These are phyloP conservation scores for Isabelozyma heimii DNA, from an alignment of 805 yeast genomes.

Conservation along the genomic window DNA sequence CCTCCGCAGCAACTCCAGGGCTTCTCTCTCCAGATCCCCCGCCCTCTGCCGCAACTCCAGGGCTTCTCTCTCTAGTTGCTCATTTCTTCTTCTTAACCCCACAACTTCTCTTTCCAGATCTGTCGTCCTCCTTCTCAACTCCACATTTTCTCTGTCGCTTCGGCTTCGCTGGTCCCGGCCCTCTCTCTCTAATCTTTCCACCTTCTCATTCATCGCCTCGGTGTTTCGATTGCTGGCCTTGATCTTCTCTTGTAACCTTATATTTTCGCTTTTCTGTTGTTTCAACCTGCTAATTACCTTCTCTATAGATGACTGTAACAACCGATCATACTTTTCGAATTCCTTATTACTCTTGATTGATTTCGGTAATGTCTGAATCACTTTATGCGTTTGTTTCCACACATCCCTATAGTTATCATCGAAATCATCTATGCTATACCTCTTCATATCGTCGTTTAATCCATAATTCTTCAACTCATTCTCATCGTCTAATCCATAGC, in stretches of 20 bases:
- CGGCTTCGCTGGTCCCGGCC: background rate
- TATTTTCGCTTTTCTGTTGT: background rate
- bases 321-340: conserved; percentile 23
- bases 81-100: background rate
- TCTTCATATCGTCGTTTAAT: background rate
- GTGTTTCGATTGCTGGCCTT: background rate
- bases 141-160: background rate
- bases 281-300: conserved; percentile 19
- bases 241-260: conserved; percentile 1
- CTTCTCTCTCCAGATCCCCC: background rate
- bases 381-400: conserved; percentile 25
- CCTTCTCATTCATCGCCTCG: background rate
- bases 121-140: background rate
- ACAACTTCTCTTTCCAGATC: background rate
- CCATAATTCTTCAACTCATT: background rate
- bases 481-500: background rate
- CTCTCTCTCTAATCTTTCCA: background rate
- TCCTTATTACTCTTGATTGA: conserved; percentile 16
- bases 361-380: conserved; percentile 20
- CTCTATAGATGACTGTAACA: conserved; percentile 25
- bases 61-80: background rate
- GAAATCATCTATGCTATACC: background rate
- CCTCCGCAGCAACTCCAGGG: background rate
- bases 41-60: background rate
- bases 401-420: conserved; percentile 9